Evolutionary conservation across 768 basidiomycete species (phyloP), one percentile per base, ranked within the genome.

Genomic region (Boletus pseudopeckii): DNA sequence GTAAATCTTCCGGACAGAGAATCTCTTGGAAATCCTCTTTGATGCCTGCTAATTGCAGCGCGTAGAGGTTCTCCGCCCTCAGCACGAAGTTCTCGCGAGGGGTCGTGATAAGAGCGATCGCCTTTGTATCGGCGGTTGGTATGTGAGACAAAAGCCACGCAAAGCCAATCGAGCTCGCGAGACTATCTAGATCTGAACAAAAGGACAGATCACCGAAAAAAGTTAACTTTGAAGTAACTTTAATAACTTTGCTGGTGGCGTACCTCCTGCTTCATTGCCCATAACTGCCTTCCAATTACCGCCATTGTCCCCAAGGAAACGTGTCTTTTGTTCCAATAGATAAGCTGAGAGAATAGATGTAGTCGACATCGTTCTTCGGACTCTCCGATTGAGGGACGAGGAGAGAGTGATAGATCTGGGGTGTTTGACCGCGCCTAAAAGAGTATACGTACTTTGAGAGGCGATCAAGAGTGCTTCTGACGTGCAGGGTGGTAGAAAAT

Each of bases 181-280:
- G 67, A 5, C 85, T 86, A 72, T 99, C 97, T 33, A 98, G 82
- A 71, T 99, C 96, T 98, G 55, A 3, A 37, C 2, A 15, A 20
- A 46, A 17, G 24, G 15, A 53, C n/a, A 20, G 49, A 49, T 37
- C 33, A 54, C 52, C 18, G 11, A 26, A 26, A 9, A 20, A 22
- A 46, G 26, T 49, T 36, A 45, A 34, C 39, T 24, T 6, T 3
- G 30, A 41, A 34, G 15, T 24, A 43, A 49, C 44, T 28, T 30
- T n/a, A 33, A n/a, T 3, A 14, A 26, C 6, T 26, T 34, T 20
- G 48, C 38, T 18, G 24, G 47, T 39, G 48, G 37, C 52, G 15
- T 67, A 95, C 96, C 96, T 64, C 95, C 95, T 14, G 96, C 92
- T 71, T 98, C 96, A 68, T 99, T 99, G 0, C 96, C 95, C 85